Percentiles rank a stretch among this genome's conserved stretches.
Evolutionary conservation across 2,329 filamentous ascomycete genomes (phyloP).

Genomic region (Fusarium buharicum): DNA sequence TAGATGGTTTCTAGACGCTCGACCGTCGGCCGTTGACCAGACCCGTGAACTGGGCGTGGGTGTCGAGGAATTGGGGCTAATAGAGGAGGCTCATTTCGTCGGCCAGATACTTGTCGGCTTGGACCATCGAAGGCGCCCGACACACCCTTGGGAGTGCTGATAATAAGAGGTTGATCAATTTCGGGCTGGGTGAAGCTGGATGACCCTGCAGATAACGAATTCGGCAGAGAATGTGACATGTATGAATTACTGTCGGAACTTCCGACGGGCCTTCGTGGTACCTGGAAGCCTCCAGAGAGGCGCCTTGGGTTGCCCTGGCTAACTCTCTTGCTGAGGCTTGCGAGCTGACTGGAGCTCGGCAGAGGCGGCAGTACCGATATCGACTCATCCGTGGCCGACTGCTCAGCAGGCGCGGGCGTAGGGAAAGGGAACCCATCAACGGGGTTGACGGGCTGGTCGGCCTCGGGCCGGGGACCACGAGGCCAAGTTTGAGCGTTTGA

Average conservation of each 20-base stretch:
- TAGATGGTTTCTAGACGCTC: slow-evolving; percentile 67
- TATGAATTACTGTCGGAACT: slow-evolving; percentile 45
- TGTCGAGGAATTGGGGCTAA: slow-evolving; percentile 65
- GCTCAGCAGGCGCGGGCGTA: slow-evolving; percentile 48
- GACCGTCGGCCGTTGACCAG: slow-evolving; percentile 57
- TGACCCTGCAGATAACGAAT: slow-evolving; percentile 33
- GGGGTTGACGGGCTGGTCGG: slow-evolving; percentile 32
- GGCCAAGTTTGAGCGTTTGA: slow-evolving; percentile 61
- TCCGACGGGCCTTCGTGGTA: slow-evolving; percentile 55
- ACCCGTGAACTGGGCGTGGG: slow-evolving; percentile 54
- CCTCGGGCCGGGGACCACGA: slow-evolving; percentile 45
- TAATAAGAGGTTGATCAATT: slow-evolving; percentile 66
- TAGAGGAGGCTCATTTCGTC: slow-evolving; percentile 57
- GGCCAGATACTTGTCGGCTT: slow-evolving; percentile 47
- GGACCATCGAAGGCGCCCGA: slow-evolving; percentile 63
- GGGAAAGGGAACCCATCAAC: slow-evolving; percentile 55
- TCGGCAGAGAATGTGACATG: slow-evolving; percentile 31
- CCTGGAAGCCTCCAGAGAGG: slow-evolving; percentile 56
- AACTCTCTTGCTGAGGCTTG: slow-evolving; percentile 52
- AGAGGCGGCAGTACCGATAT: slow-evolving; percentile 52
- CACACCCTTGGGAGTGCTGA: slow-evolving; percentile 68
- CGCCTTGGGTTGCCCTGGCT: slow-evolving; percentile 54
- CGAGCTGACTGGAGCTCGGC: slow-evolving; percentile 54
- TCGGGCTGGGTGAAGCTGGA: slow-evolving; percentile 29
- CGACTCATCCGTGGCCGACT: slow-evolving; percentile 47